phyloP scores from a whole-genome alignment of 352 stramenopile genomes.

The Phytophthora europaea region DNA sequence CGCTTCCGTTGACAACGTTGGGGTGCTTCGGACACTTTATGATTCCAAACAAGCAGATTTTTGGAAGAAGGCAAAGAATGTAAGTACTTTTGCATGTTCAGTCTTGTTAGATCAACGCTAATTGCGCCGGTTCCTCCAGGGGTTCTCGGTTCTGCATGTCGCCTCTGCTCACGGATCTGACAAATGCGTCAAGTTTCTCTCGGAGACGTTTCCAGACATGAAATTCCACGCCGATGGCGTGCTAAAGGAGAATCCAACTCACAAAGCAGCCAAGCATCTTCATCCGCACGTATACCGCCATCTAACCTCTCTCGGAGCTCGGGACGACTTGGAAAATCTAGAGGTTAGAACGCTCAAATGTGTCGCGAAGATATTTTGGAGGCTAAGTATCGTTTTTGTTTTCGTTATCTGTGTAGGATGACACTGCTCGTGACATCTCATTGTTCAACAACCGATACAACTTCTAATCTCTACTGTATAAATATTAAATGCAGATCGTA shows the following conservation, averaged over 20 bases:
- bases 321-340: constrained; percentile 65
- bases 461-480: constrained; percentile 36
- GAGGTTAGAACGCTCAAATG: constrained; percentile 44
- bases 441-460: constrained; percentile 42
- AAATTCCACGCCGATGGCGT: constrained; percentile 47
- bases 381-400: neutral
- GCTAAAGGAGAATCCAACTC: constrained; percentile 62
- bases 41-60: constrained; percentile 59
- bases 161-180: constrained; percentile 55
- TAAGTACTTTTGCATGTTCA: constrained; percentile 16
- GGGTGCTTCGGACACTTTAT: constrained; percentile 57
- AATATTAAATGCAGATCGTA: constrained; percentile 27
- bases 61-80: constrained; percentile 55
- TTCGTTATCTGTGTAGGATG: constrained; percentile 29
- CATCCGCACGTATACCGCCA: constrained; percentile 58
- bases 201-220: constrained; percentile 45
- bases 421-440: constrained; percentile 44
- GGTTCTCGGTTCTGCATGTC: constrained; percentile 68
- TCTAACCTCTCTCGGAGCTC: constrained; percentile 42
- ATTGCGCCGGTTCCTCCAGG: constrained; percentile 31
- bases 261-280: constrained; percentile 67
- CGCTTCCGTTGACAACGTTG: constrained; percentile 60
- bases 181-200: constrained; percentile 61
- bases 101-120: neutral
- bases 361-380: neutral